These are phyloP conservation scores for Canavalia ensiformis DNA, from an alignment of 306 rosid genomes.

Conservation along the genomic window DNA sequence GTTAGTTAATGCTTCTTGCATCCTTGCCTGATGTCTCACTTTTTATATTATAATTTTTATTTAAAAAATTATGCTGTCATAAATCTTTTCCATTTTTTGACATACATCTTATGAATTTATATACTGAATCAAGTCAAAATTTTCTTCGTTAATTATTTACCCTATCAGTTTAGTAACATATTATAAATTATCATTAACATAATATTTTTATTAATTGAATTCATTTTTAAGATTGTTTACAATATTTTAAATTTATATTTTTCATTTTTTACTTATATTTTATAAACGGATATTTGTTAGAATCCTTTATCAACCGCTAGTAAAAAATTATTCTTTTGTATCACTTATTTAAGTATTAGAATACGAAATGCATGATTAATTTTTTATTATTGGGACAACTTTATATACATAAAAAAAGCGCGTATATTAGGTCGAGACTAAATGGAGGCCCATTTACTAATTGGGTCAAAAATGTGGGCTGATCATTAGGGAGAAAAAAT, in stretches of 20 bases:
- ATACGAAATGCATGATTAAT: no score
- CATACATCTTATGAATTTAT: background rate
- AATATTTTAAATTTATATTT: no score
- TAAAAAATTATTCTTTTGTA: no score
- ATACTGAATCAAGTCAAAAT: background rate
- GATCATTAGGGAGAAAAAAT: background rate
- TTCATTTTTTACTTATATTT: no score
- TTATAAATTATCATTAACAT: background rate
- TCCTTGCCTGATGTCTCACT: background rate
- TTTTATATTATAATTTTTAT: background rate
- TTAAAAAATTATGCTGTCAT: background rate
- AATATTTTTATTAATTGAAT: background rate
- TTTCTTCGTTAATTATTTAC: background rate
- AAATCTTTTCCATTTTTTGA: background rate
- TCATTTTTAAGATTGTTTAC: background rate
- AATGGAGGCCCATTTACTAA: background rate
- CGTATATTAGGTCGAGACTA: no score
- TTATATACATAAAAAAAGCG: no score
- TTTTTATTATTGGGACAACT: no score
- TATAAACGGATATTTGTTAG: no score
- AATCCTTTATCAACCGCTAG: no score
- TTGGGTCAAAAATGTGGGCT: slow-evolving; percentile 29
- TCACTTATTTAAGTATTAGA: no score
- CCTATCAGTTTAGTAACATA: background rate
- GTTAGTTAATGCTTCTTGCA: background rate